Evolutionary conservation across 1,284 basidiomycete species (phyloP), one percentile per base, ranked within the genome.

Genomic region (Tylopilus orsonianus): DNA sequence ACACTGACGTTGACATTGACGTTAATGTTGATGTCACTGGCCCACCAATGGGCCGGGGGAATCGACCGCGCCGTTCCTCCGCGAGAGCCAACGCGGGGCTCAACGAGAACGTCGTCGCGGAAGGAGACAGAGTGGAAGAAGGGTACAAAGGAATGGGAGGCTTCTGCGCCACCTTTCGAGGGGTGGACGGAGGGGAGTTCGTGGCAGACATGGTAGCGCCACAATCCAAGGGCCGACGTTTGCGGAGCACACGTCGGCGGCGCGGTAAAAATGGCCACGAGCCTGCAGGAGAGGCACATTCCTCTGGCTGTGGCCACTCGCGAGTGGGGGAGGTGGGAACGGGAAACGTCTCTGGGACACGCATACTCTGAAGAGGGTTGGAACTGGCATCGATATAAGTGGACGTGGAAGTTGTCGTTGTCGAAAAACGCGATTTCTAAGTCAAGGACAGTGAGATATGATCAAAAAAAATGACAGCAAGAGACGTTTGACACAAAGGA

Each of bases 361-460:
- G 41, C 5, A 20, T 38, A 33, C 36, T 47, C 14, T 44, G 53
- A 13, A 36, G 16, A 5, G 46, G 22, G 20, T 19, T 36, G 9
- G 41, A 27, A 3, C 39, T 10, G 8, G 74, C 67, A 35, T 73
- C 69, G 42, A 78, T 60, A 52, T 74, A 75, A 46, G 71, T 68
- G 20, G 74, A 75, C 0, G 78, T 78, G 10, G 77, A 77, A 1
- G 73, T 75, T 5, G 77, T 78, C 30, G 77, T 75, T 18, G 71
- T 70, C 18, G 78, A 80, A 56, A 80, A 80, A 4, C 71, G 68
- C 5, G 78, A 80, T 47, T 59, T 66, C 78, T 79, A 24, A 12
- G 26, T 10, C 14, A 35, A 23, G 30, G 27, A 8, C 18, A 22
- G 23, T 14, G 19, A 53, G 13, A 38, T 2, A 33, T 18, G 22